phyloP scores from a whole-genome alignment of 805 yeast genomes.

The Peterozyma xylosa region DNA sequence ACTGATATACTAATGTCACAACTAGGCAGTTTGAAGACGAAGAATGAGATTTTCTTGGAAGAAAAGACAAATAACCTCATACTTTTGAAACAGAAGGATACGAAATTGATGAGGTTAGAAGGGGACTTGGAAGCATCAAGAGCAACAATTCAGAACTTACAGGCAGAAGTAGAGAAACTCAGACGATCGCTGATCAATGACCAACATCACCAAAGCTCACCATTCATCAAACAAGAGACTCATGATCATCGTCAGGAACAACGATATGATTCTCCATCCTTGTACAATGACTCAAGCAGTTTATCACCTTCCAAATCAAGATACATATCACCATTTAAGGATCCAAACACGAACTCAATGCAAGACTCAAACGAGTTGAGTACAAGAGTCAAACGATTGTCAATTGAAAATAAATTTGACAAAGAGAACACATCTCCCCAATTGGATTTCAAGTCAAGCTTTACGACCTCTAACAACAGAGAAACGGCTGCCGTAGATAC shows the following conservation, averaged over 20 bases:
- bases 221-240: conserved; percentile 4
- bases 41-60: conserved; percentile 35
- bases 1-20: conserved; percentile 25
- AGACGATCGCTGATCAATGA: conserved; percentile 14
- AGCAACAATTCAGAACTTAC: conserved; percentile 44
- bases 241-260: conserved; percentile 10
- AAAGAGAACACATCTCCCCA: conserved; percentile 15
- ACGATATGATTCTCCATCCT: neutral
- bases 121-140: conserved; percentile 57
- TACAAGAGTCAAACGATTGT: conserved; percentile 23
- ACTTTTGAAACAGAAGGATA: conserved; percentile 58
- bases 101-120: conserved; percentile 52
- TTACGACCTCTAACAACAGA: conserved; percentile 10
- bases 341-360: neutral
- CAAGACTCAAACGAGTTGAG: conserved; percentile 17
- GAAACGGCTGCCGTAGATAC: conserved; percentile 28
- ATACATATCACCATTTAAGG: conserved; percentile 8
- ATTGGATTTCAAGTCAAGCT: conserved; percentile 12
- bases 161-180: conserved; percentile 34
- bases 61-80: conserved; percentile 44
- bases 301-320: conserved; percentile 4
- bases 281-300: conserved; percentile 9
- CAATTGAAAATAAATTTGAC: conserved; percentile 18
- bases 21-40: conserved; percentile 22
- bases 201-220: conserved; percentile 22